Evolutionary conservation across 140 eudicot genomes (phyloP), one percentile per base, ranked within the genome.

Genomic region (Erigeron philadelphicus): DNA sequence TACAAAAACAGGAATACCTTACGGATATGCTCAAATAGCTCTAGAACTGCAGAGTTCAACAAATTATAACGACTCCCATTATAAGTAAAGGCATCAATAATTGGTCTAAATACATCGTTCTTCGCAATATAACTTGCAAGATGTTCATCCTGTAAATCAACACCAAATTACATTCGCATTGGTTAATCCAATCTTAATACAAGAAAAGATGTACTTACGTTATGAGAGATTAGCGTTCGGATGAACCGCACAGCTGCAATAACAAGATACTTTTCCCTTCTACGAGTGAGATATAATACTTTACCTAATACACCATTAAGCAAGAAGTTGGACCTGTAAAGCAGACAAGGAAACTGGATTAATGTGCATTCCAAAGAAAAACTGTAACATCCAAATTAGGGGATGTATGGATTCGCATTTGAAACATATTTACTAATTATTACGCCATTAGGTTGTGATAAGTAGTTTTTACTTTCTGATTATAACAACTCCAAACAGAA

Each of bases 41-140:
- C 99, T 25, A 94, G 82, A 77, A 94, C 86, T 7, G 88, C 94
- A 78, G 99, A 94, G 76, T 94, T 89, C 41, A 94, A 83, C 72
- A 94, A 82, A 75, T 94, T 94, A 62, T 94, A 94, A 8, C 99
- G 97, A 77, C 73, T 75, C n/a, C 99, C 99, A 43, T 94, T 94
- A 38, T 84, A 70, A 74, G 84, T 80, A 79, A 94, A 94, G 12
- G 72, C 94, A 73, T 89, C 99, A 61, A 94, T 70, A 76, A 94
- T 79, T 42, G 97, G 95, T 74, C 78, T 85, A 61, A 94, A 73
- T 71, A 89, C 77, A 75, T 94, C 85, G 82, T 86, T 81, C 84
- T 83, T 94, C 60, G 77, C 95, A 59, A 94, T 76, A 72, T 94
- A 84, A 80, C 81, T 85, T 72, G 80, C 76, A 64, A 94, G 81